Conservation (phyloP, 169 alveolate genomes). For the Eimeria tenella region DNA sequence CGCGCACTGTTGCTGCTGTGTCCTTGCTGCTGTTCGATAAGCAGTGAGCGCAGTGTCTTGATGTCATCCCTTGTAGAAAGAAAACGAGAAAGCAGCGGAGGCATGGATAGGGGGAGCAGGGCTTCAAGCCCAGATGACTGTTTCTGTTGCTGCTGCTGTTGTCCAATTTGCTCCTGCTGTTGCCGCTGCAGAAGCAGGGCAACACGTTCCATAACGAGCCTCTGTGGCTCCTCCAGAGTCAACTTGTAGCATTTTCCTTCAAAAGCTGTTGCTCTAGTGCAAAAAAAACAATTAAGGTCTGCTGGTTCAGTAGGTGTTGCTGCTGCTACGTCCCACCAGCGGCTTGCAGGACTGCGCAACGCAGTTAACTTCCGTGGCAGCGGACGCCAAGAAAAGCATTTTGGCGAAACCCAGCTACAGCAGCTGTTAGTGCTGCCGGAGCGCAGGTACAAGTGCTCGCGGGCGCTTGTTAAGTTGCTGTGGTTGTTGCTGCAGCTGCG, state of each 20-base stretch:
- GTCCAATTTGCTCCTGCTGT: not conserved
- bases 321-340: not conserved
- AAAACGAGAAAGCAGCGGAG: not conserved
- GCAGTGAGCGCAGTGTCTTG: not conserved
- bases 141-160: not conserved
- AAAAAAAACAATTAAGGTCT: no score
- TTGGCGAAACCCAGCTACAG: not conserved
- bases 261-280: not conserved
- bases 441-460: not conserved
- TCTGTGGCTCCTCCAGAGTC: conserved; percentile 1
- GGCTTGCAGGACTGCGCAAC: no score
- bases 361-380: no score
- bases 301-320: not conserved
- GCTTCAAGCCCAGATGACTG: not conserved
- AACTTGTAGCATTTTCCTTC: not conserved
- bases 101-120: not conserved
- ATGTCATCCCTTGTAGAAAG: not conserved
- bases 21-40: conserved; percentile 2
- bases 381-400: no score
- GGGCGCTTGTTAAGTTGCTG: not conserved
- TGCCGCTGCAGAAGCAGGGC: conserved; percentile 33
- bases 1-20: not conserved
- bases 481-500: not conserved
- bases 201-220: not conserved
- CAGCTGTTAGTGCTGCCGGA: not conserved